Evolutionary conservation across 2,329 filamentous ascomycete genomes (phyloP).

Genomic region (Bipolaris sorokiniana): DNA sequence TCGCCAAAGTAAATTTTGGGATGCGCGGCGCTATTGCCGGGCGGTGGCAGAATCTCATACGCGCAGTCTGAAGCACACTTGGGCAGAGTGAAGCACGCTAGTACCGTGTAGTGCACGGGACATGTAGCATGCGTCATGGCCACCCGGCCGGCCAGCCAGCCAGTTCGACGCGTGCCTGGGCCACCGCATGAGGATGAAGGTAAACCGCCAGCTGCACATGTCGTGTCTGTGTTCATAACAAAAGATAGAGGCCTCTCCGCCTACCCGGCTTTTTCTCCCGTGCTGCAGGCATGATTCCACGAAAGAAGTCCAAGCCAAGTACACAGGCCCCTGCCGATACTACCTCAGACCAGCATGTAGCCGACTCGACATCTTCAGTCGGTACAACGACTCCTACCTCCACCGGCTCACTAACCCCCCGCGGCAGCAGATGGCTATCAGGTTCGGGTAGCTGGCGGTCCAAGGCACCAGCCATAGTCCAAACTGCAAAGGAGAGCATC

Average conservation of each 20-base stretch:
- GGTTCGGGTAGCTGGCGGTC: constrained; percentile 52
- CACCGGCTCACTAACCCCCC: constrained; percentile 28
- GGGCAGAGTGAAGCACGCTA: constrained; percentile 13
- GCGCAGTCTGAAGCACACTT: constrained; percentile 14
- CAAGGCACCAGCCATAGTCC: constrained; percentile 56
- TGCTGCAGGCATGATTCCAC: constrained; percentile 45
- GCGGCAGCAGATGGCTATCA: constrained; percentile 52
- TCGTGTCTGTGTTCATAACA: constrained; percentile 15
- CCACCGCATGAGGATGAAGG: constrained; percentile 26
- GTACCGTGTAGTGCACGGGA: constrained; percentile 13
- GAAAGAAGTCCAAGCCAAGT: constrained; percentile 53
- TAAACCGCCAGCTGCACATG: constrained; percentile 15
- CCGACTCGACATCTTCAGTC: constrained; percentile 20
- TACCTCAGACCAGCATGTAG: constrained; percentile 21
- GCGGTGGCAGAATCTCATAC: constrained; percentile 24
- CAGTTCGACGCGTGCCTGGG: constrained; percentile 17
- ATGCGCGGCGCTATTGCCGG: constrained; percentile 16
- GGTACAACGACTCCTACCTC: constrained; percentile 25
- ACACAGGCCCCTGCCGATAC: constrained; percentile 34
- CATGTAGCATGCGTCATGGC: constrained; percentile 29
- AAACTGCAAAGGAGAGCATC: constrained; percentile 55
- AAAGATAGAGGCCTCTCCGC: constrained; percentile 26
- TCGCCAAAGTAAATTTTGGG: constrained; percentile 29
- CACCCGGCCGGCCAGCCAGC: constrained; percentile 10
- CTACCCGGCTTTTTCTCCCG: constrained; percentile 19